Evolutionary conservation across 495 filamentous ascomycete genomes (phyloP).

Genomic region (Lasiosphaeris hirsuta): DNA sequence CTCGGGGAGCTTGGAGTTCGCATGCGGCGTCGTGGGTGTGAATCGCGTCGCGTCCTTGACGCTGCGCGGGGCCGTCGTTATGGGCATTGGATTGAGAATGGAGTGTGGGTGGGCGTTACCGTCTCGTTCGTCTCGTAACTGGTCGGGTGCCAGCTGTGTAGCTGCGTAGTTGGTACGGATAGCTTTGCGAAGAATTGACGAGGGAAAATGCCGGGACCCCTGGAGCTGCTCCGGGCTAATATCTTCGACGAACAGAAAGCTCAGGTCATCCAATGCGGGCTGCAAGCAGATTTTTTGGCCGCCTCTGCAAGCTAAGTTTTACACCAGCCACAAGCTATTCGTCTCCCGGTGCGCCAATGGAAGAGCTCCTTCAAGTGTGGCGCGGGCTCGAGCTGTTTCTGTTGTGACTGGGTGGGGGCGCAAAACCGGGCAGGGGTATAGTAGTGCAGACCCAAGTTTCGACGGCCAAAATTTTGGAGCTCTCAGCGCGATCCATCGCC

Average conservation of each 20-base stretch:
- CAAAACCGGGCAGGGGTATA: too few relatives aligned
- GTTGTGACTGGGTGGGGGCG: too few relatives aligned
- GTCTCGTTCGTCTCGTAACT: background rate
- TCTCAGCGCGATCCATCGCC: too few relatives aligned
- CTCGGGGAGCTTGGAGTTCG: slow-evolving; percentile 61
- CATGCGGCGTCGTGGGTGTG: slow-evolving; percentile 88
- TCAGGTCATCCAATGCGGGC: slow-evolving; percentile 25
- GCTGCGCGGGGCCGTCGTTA: slow-evolving; percentile 68
- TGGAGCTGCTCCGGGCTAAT: slow-evolving; percentile 2
- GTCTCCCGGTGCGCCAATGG: background rate
- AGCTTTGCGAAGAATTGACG: too few relatives aligned
- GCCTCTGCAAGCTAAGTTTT: background rate
- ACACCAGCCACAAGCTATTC: slow-evolving; percentile 3
- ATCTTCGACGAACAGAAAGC: slow-evolving; percentile 9
- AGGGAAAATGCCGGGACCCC: too few relatives aligned
- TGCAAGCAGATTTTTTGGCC: slow-evolving; percentile 25
- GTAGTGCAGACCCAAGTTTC: too few relatives aligned
- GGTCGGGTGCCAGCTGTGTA: background rate
- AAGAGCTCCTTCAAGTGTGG: background rate
- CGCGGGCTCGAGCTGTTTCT: too few relatives aligned
- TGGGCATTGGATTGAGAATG: slow-evolving; percentile 14
- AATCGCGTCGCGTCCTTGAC: slow-evolving; percentile 93
- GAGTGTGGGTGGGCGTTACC: background rate
- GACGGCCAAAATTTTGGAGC: too few relatives aligned
- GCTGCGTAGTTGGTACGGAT: background rate